Conservation (phyloP, 805 yeast species). For the Candida sithepensis region DNA sequence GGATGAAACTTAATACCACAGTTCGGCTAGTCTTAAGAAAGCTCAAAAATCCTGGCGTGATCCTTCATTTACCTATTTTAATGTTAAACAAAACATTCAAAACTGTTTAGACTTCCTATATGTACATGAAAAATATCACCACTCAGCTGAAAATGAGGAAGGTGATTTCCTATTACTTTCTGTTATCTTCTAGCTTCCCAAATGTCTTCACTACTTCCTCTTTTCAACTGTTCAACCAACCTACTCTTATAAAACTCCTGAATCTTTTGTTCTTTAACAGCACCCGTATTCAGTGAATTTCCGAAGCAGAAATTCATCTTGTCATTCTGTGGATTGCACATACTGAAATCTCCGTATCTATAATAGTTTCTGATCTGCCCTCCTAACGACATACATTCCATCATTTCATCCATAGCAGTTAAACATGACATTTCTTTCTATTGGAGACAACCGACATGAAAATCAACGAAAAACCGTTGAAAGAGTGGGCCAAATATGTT, state of each 20-base stretch:
- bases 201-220: slow-evolving; percentile 80
- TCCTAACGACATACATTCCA: slow-evolving; percentile 84
- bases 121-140: too few species aligned
- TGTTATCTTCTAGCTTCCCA: slow-evolving; percentile 49
- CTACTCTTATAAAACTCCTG: slow-evolving; percentile 69
- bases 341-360: slow-evolving; percentile 72
- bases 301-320: slow-evolving; percentile 79
- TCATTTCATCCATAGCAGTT: slow-evolving; percentile 82
- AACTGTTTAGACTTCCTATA: too few species aligned
- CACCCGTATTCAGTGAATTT: slow-evolving; percentile 53
- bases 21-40: too few species aligned
- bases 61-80: too few species aligned
- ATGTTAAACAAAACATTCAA: too few species aligned
- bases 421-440: slow-evolving; percentile 56
- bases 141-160: too few species aligned
- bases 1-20: too few species aligned
- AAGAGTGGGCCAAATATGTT: slow-evolving; percentile 7
- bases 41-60: too few species aligned
- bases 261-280: slow-evolving; percentile 44
- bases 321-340: slow-evolving; percentile 65
- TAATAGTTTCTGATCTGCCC: slow-evolving; percentile 85
- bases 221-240: slow-evolving; percentile 54
- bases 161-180: too few species aligned
- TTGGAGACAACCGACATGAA: background rate
- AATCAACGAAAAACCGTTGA: background rate